phyloP scores from a whole-genome alignment of 2,329 filamentous ascomycete species.

The Alternaria ventricosa region DNA sequence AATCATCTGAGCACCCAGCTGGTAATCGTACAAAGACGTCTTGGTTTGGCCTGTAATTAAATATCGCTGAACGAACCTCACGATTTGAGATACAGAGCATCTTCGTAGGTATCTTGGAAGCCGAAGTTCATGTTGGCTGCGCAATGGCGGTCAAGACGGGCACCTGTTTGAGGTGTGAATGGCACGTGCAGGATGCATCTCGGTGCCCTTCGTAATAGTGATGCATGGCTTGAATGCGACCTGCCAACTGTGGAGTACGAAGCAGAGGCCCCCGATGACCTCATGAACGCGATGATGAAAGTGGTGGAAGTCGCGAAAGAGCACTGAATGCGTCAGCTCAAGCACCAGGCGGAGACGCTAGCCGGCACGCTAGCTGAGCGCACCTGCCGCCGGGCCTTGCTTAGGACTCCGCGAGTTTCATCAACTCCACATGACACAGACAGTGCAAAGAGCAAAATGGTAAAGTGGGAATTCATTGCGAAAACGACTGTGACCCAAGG shows the following conservation, averaged over 20 bases:
- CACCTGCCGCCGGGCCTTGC: background rate
- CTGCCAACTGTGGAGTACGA: background rate
- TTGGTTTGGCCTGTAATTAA: background rate
- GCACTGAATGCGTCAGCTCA: background rate
- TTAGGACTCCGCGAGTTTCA: background rate
- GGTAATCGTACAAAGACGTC: background rate
- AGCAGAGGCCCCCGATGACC: background rate
- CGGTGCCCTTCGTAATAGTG: background rate
- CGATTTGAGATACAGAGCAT: background rate
- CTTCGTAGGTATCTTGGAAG: background rate
- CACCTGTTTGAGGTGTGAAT: background rate
- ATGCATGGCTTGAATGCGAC: background rate
- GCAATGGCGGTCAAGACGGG: background rate
- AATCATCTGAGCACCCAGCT: background rate
- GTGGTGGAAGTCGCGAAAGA: background rate
- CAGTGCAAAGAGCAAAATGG: background rate
- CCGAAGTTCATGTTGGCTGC: background rate
- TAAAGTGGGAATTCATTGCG: background rate
- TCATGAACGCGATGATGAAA: background rate
- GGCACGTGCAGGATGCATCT: background rate
- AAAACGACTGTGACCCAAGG: conserved; percentile 12
- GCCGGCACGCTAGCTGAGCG: background rate
- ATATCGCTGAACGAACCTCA: background rate
- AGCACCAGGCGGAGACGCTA: background rate
- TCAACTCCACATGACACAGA: background rate